Base-by-base conservation (phyloP, 176 grass and related monocot species). In the Saccharum spontaneum region DNA sequence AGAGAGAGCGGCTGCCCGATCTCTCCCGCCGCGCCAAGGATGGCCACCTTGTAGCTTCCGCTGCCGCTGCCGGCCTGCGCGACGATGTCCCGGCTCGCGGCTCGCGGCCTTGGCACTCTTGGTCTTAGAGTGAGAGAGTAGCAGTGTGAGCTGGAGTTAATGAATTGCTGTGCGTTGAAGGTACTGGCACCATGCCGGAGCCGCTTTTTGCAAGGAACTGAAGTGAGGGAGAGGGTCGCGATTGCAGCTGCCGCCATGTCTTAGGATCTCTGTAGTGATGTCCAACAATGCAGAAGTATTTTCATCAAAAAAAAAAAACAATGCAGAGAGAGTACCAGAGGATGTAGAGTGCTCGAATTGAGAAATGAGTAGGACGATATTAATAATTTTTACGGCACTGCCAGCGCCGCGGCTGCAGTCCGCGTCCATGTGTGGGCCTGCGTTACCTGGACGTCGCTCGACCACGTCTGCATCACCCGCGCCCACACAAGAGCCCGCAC, bases 11-110 rank as follows among this genome's bases (percentile, higher is more conserved):
- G 79, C 71, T 92, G 79, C 13, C 90, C 90, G 22, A 88, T 55
- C 48, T 74, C 82, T 6, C 86, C 86, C 17, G 90, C 86, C 62
- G 90, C 90, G 33, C 90, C 90, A 10, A 91, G 90, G 24, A 89
- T 82, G 48, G 83, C 61, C 18, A 89, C 83, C 62, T 86, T 92
- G 30, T 81, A 89, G 22, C 65, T 2, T 54, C 66, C 71, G 69
- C 52, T 8, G 50, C 65, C 75, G 69, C 28, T 83, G 8, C 40
- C 76, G 69, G 74, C 86, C 50, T 40, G 83, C 10, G 79, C 83
- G 37, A 75, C 79, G 68, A 86, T 22, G 68, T 59, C 60, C 37
- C 80, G 68, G 67, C 37, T 75, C 57, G 69, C 71, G 38, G 44
- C 44, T 40, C 49, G 81, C 40, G 8, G 54, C 12, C 41, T 72